Evolutionary conservation across 345 rosid species (phyloP), one percentile per base, ranked within the genome.

Genomic region (Populus nigra): DNA sequence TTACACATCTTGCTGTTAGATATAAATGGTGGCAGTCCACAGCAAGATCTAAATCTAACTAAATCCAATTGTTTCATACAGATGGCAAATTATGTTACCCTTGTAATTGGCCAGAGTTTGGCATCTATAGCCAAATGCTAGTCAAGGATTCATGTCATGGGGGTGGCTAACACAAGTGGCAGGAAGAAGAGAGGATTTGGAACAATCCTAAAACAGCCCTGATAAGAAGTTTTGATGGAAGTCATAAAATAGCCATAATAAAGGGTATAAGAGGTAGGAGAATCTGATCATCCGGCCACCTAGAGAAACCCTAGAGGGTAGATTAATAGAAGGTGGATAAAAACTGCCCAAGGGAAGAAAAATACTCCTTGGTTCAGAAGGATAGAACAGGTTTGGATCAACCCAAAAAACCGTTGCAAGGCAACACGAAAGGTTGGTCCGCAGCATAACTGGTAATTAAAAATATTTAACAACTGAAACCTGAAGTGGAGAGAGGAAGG

Each of bases 311-410:
- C 62, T n/a, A n/a, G 15, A 43, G 53, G 45, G 6, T 69, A 22
- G 22, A n/a, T 61, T 8, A 23, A 22, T 9, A 12, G 18, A 41
- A 59, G 69, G 9, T 29, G 62, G 61, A 63, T 41, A 11, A 18
- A 31, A 59, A 27, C 15, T n/a, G 33, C 11, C 59, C 22, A 43
- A 53, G 74, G 45, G 74, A 71, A 61, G 61, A 29, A 61, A 77
- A 77, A 70, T 70, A 62, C 31, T 31, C 74, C 45, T 59, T 38
- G 18, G 63, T 70, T 55, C 67, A 68, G 15, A 50, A 27, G 59
- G 43, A n/a, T 74, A 12, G 11, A 65, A 45, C 36, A 74, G 7
- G 10, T 35, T 36, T 27, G 65, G n/a, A 22, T 45, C 74, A 70
- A 61, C 69, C 27, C 27, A 27, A 27, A 27, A 27, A 27, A 27